Evolutionary conservation across 192 early-diverging fungal genomes (phyloP).

Genomic region (Backusella psychrophila): DNA sequence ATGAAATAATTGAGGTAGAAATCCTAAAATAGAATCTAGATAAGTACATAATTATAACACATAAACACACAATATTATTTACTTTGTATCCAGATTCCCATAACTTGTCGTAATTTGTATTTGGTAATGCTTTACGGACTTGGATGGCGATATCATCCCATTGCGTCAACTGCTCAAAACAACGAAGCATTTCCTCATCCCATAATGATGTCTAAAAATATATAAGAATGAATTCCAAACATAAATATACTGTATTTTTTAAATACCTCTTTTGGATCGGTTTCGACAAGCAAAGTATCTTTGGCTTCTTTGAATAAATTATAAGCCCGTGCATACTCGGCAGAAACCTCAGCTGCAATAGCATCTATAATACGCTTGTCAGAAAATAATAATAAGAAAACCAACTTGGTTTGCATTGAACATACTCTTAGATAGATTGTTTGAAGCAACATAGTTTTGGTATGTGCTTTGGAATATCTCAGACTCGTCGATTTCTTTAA

Average conservation of each 20-base stretch:
- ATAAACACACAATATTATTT: background rate
- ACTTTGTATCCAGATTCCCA: constrained; percentile 53
- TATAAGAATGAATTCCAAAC: background rate
- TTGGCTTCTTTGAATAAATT: constrained; percentile 40
- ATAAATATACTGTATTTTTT: background rate
- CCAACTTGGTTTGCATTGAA: background rate
- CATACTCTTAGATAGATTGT: constrained; percentile 44
- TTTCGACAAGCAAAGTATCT: constrained; percentile 25
- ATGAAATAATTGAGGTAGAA: constrained; percentile 58
- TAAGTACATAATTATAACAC: background rate
- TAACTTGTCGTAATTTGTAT: constrained; percentile 42
- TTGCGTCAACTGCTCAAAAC: constrained; percentile 57
- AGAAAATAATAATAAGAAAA: background rate
- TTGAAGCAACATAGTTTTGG: constrained; percentile 52
- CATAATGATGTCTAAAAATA: constrained; percentile 26
- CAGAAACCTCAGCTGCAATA: constrained; percentile 57
- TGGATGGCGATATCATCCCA: constrained; percentile 59
- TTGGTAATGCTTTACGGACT: constrained; percentile 47
- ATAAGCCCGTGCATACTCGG: constrained; percentile 55
- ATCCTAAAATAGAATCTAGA: constrained; percentile 20
- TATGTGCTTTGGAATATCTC: constrained; percentile 68
- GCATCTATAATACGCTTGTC: constrained; percentile 41
- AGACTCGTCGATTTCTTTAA: constrained; percentile 58
- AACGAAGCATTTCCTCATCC: constrained; percentile 55
- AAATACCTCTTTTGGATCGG: constrained; percentile 39